A percentile compares a stretch with the other conserved stretches of the same genome.
Evolutionary conservation across 148 eudicot genomes (phyloP).

Genomic region (Agrostemma githago): DNA sequence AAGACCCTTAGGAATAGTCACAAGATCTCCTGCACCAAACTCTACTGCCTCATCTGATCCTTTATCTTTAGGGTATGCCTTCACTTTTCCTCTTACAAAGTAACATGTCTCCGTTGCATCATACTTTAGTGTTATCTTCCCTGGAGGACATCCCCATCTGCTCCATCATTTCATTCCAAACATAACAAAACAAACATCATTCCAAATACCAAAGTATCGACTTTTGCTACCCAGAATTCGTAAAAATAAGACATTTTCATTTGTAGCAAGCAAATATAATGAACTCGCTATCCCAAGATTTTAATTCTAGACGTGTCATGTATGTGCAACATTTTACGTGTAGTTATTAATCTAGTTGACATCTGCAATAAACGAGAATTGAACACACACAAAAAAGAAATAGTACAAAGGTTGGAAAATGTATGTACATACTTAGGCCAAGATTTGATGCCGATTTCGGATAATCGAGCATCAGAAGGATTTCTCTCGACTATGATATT

Average conservation of each 20-base stretch:
- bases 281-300: no score
- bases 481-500: constrained; percentile 37
- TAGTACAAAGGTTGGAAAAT: background rate
- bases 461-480: constrained; percentile 35
- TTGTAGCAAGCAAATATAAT: no score
- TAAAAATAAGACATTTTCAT: no score
- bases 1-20: constrained; percentile 40
- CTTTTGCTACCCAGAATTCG: background rate
- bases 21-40: constrained; percentile 51
- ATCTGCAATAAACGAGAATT: background rate
- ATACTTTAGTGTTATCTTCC: constrained; percentile 37
- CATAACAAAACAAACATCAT: no score
- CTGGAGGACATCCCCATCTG: constrained; percentile 52
- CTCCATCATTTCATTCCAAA: no score
- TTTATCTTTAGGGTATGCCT: constrained; percentile 31
- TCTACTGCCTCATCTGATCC: constrained; percentile 25
- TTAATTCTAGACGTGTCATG: no score
- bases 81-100: constrained; percentile 42
- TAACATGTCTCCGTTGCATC: constrained; percentile 45
- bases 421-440: constrained; percentile 41
- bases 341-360: background rate
- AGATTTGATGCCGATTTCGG: constrained; percentile 39
- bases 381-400: background rate
- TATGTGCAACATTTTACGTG: background rate
- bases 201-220: background rate